phyloP scores from a whole-genome alignment of 225 moss, liverwort and hornwort species.

The Neckera pumila region DNA sequence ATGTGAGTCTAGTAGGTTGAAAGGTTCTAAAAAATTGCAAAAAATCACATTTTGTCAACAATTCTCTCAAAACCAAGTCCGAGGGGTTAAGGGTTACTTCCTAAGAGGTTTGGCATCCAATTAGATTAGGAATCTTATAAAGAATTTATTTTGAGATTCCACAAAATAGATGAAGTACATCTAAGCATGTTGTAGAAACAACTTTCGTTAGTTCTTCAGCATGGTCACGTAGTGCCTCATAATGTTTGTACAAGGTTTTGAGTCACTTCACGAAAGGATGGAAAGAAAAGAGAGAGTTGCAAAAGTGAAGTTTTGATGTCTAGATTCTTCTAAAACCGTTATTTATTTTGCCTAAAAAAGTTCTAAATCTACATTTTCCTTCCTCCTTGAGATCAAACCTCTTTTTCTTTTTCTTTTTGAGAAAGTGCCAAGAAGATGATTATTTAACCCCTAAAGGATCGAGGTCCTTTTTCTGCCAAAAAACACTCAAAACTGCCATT shows the following conservation, averaged over 20 bases:
- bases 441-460: no score
- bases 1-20: accelerated
- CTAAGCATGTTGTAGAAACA: not conserved
- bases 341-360: not conserved
- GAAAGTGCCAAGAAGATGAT: accelerated
- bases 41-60: not conserved
- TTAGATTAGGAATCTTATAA: not conserved
- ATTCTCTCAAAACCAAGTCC: accelerated
- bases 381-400: accelerated
- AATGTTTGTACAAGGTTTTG: not conserved
- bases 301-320: not conserved
- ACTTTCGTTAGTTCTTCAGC: not conserved
- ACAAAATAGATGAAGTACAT: not conserved
- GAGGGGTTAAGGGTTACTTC: not conserved
- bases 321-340: not conserved
- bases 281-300: not conserved
- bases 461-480: no score
- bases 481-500: no score
- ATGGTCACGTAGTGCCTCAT: not conserved
- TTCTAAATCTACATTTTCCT: not conserved
- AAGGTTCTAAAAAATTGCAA: no score
- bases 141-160: not conserved
- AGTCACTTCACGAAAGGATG: accelerated
- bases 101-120: not conserved
- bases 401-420: not conserved